Base-by-base conservation (phyloP, 257 asterid species). In the Solanum raphanifolium region DNA sequence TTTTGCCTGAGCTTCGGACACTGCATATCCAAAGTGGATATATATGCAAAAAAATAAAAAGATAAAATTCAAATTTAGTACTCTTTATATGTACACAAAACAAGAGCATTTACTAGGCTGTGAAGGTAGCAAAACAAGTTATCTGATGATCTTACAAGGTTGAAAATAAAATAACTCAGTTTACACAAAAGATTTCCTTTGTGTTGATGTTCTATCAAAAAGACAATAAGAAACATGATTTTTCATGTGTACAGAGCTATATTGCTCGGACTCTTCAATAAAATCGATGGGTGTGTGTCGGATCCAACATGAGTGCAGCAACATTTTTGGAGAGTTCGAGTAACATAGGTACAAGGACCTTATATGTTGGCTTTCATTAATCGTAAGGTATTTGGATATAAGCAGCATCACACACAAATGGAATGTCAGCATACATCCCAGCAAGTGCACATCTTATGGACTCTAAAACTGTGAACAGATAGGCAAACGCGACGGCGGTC, bases 361-460 rank as follows among this genome's bases (percentile, higher is more conserved):
- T 48, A 46, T 35, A 73, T 35, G 31, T n/a, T 31, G 29, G 69
- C n/a, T 32, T 62, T 36, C 76, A 69, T 95, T 93, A 95, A 38
- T 94, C 97, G 48, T 94, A 95, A 3, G 98, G 98, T 76, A 96
- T 94, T 87, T 96, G 99, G 88, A 97, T 96, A 72, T 95, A 97
- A 16, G 99, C 98, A 3, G 99, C 99, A 88, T 96, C 99, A 87
- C 96, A 93, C 68, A 95, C 95, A 87, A 95, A 95, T 3, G 99
- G 99, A 52, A 97, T 68, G 20, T 97, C 99, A 35, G 98, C 94
- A 87, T 97, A 97, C 96, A 93, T 96, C 86, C 99, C 99, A 15
- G 94, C 90, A 65, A 97, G 95, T 38, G 98, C 94, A 76, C 98
- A 95, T 88, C 97, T 90, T 4, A 96, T 91, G 91, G 98, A 90